A percentile compares a stretch with the other conserved stretches of the same genome.
phyloP scores from a whole-genome alignment of 1,284 basidiomycete species.

The Melanopsichium pennsylvanicum region DNA sequence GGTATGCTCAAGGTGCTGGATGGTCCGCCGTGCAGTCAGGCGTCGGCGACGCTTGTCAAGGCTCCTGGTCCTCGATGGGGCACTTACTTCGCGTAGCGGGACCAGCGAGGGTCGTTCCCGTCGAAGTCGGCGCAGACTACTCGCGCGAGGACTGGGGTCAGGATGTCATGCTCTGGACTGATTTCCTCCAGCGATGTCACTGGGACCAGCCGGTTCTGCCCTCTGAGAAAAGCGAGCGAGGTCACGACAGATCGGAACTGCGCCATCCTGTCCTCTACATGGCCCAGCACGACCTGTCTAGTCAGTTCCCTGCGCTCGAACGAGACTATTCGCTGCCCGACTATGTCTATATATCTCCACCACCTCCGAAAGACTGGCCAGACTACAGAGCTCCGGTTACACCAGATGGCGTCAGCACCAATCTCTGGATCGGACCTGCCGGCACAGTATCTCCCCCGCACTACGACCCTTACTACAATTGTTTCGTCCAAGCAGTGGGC shows the following conservation, averaged over 20 bases:
- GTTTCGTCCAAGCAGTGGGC: constrained; percentile 87
- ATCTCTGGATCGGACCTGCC: constrained; percentile 86
- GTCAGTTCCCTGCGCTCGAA: constrained; percentile 81
- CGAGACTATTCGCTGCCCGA: constrained; percentile 83
- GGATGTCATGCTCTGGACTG: constrained; percentile 78
- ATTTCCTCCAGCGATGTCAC: constrained; percentile 74
- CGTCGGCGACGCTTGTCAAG: constrained; percentile 64
- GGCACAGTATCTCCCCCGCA: constrained; percentile 86
- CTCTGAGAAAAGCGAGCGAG: neutral
- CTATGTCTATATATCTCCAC: constrained; percentile 79
- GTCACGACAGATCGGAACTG: too few relatives aligned
- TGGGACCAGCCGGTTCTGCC: constrained; percentile 53
- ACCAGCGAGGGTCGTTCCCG: constrained; percentile 83
- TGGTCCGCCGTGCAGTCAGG: constrained; percentile 77
- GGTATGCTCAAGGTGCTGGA: constrained; percentile 68
- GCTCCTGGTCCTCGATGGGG: constrained; percentile 66
- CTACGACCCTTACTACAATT: constrained; percentile 93
- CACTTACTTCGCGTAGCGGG: constrained; percentile 62
- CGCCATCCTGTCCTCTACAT: constrained; percentile 74
- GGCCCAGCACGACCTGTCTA: constrained; percentile 85
- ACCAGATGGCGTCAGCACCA: constrained; percentile 74
- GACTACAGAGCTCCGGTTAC: constrained; percentile 75
- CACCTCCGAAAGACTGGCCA: constrained; percentile 41
- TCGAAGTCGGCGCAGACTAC: constrained; percentile 88
- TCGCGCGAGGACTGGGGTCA: constrained; percentile 83